Evolutionary conservation across 1,139 yeast species (phyloP), one percentile per base, ranked within the genome.

Genomic region (Geotrichum fermentans): DNA sequence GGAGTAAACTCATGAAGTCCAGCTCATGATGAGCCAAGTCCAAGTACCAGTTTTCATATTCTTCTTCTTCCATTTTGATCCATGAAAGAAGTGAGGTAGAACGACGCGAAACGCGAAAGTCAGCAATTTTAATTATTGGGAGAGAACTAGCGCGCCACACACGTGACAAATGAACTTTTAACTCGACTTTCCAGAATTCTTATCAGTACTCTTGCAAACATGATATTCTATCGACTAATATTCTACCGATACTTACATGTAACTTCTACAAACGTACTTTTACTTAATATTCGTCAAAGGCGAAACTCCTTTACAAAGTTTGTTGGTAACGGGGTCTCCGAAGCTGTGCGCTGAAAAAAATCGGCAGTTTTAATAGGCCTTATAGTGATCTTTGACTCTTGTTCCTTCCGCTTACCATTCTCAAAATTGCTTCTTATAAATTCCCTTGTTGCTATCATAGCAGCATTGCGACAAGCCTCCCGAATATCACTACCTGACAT

Each of bases 391-490:
- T 30, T 24, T n/a, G 33, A 17, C 14, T 17, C n/a, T 10, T 55
- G 56, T 28, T 55, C 62, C 8, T 26, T 39, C n/a, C 34, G 14
- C 20, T 28, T 39, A 5, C 42, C 42, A 10, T 39, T 28, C 33
- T 39, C 62, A 54, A 64, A 61, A 52, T 66, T 64, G 43, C 56
- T 46, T 14, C 63, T 53, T 43, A 89, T 85, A 62, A 79, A 88
- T 63, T 90, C 97, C 58, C 96, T 75, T 64, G 92, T 90, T 0
- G 97, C 89, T 55, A 75, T 76, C 70, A 90, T 78, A 0, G 96
- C 97, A 0, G 98, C 98, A 61, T 87, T 95, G 52, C 98, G 77
- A 63, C 96, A 88, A 49, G 88, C 71, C 62, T 92, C 98, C 58
- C 87, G 82, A 60, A 92, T 74, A 61, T 90, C 98, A 4, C 96